Conservation (phyloP, 2,329 filamentous ascomycete species). For the Chaetothyriales sp. region DNA sequence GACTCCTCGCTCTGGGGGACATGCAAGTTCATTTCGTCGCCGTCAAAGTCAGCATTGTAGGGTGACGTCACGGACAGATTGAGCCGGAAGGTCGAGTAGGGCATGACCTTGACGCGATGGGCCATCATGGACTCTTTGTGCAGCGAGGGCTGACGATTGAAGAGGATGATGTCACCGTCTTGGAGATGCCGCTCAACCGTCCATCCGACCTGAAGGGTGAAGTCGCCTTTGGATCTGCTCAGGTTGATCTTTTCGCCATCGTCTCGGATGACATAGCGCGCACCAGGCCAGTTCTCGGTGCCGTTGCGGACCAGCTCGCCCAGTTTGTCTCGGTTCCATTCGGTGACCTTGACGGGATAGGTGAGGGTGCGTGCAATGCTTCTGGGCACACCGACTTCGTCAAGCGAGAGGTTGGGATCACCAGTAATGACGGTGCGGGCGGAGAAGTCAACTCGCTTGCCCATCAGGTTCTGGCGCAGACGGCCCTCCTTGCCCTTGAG, state of each 20-base stretch:
- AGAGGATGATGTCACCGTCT: constrained; percentile 95
- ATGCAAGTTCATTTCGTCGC: constrained; percentile 99
- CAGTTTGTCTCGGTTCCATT: constrained; percentile 91
- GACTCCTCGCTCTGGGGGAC: constrained; percentile 97
- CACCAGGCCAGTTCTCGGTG: constrained; percentile 87
- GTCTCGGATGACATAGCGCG: constrained; percentile 88
- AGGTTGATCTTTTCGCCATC: constrained; percentile 92
- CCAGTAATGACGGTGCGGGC: constrained; percentile 99
- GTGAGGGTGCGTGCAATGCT: constrained; percentile 88
- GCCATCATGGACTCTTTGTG: constrained; percentile 99
- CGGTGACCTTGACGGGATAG: constrained; percentile 93
- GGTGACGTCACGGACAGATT: constrained; percentile 96
- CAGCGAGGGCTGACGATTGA: constrained; percentile 97
- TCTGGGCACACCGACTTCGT: constrained; percentile 91
- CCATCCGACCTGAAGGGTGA: constrained; percentile 89
- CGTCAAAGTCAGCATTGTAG: constrained; percentile 99
- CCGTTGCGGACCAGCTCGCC: constrained; percentile 84
- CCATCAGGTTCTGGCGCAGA: constrained; percentile 97
- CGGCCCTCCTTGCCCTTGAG: constrained; percentile 98
- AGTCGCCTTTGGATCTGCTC: constrained; percentile 79
- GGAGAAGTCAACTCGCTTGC: constrained; percentile 98
- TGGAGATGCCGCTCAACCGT: constrained; percentile 96
- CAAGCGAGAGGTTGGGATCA: constrained; percentile 88
- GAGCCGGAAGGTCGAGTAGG: constrained; percentile 94
- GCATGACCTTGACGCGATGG: constrained; percentile 94